Evolutionary conservation across 768 basidiomycete genomes (phyloP).

Genomic region (Serendipita sp.): DNA sequence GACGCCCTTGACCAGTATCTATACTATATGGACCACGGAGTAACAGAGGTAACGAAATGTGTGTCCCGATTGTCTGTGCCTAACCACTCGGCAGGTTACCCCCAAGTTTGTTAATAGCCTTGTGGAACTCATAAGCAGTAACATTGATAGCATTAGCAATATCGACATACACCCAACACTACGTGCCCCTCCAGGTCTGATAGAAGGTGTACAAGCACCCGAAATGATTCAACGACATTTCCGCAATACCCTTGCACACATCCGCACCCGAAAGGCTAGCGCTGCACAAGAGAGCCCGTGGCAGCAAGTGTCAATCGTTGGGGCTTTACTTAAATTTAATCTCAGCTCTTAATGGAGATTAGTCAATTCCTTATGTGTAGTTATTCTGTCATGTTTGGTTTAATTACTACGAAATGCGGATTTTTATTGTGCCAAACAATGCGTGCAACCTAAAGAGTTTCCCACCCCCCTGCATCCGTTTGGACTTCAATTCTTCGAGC

Average conservation of each 20-base stretch:
- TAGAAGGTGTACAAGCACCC: slow-evolving; percentile 83
- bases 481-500: slow-evolving; percentile 78
- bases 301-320: slow-evolving; percentile 78
- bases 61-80: not conserved
- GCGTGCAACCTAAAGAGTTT: slow-evolving; percentile 38
- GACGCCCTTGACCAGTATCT: slow-evolving; percentile 93
- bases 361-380: not conserved
- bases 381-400: not conserved
- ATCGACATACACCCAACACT: slow-evolving; percentile 80
- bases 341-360: slow-evolving; percentile 19
- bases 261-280: slow-evolving; percentile 52
- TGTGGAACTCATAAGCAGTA: slow-evolving; percentile 87
- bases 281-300: slow-evolving; percentile 35
- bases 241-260: slow-evolving; percentile 73
- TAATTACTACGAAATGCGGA: not conserved
- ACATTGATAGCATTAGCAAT: slow-evolving; percentile 80
- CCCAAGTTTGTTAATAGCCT: slow-evolving; percentile 94
- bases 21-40: slow-evolving; percentile 88
- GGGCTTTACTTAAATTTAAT: slow-evolving; percentile 82
- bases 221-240: slow-evolving; percentile 93
- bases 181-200: slow-evolving; percentile 71
- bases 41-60: slow-evolving; percentile 56
- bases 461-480: slow-evolving; percentile 89
- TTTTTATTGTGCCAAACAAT: not conserved
- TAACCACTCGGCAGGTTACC: slow-evolving; percentile 42